These are phyloP conservation scores for Paxillus rubicundulus DNA, from an alignment of 768 basidiomycete species.

Conservation along the genomic window DNA sequence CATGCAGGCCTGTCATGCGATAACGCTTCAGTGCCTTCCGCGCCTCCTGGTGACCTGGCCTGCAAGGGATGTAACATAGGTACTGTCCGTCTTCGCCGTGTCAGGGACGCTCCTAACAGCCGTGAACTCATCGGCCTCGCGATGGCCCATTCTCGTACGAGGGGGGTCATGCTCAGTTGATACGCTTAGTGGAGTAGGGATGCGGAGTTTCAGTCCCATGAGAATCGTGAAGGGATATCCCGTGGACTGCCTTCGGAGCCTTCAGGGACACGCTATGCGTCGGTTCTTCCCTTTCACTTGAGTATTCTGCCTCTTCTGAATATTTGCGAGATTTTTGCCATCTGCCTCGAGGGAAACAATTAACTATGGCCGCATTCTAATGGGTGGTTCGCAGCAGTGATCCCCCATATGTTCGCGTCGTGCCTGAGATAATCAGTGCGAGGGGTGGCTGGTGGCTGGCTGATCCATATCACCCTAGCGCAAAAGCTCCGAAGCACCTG, in stretches of 20 bases:
- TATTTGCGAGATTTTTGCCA: no score
- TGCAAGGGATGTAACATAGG: not conserved
- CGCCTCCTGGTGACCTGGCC: not conserved
- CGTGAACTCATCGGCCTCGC: no score
- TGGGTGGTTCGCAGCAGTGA: no score
- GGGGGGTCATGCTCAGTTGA: not conserved
- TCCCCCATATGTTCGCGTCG: no score
- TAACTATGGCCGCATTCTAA: no score
- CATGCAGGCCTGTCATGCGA: not conserved
- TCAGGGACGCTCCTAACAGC: not conserved
- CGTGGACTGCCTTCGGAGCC: not conserved
- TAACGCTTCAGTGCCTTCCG: not conserved
- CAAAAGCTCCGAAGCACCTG: no score
- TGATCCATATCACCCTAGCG: no score
- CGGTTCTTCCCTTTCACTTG: slow-evolving; percentile 3
- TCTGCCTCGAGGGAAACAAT: no score
- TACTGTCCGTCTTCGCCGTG: not conserved
- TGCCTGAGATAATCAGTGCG: no score
- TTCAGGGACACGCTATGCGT: slow-evolving; percentile 1
- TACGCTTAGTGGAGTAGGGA: not conserved
- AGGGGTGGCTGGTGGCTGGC: no score
- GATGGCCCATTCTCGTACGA: not conserved
- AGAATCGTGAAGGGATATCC: not conserved
- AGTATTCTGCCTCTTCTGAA: no score
- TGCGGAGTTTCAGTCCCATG: not conserved